phyloP scores from a whole-genome alignment of 192 early-diverging fungal genomes.

The Coemansia sp. region DNA sequence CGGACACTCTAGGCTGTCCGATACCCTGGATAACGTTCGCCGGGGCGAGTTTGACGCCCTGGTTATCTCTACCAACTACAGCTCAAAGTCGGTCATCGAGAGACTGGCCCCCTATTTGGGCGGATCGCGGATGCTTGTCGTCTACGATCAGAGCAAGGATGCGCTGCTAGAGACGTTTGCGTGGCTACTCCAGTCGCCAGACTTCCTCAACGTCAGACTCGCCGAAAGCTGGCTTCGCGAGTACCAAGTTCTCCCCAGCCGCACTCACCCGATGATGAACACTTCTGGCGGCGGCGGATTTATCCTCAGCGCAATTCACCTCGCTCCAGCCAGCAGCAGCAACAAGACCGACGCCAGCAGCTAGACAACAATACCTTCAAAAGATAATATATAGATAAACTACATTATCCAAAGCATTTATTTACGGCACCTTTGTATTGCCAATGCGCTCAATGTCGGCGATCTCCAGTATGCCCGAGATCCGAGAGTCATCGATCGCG shows the following conservation, averaged over 20 bases:
- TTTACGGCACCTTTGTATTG: not conserved
- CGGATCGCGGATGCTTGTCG: constrained; percentile 84
- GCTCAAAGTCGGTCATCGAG: constrained; percentile 72
- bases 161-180: constrained; percentile 64
- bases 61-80: constrained; percentile 80
- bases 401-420: not conserved
- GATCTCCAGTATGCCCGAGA: constrained; percentile 34
- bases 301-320: constrained; percentile 66
- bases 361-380: not conserved
- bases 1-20: constrained; percentile 56
- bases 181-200: constrained; percentile 68
- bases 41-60: constrained; percentile 74
- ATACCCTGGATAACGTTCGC: constrained; percentile 57
- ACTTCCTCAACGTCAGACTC: constrained; percentile 82
- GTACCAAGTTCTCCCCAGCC: constrained; percentile 80
- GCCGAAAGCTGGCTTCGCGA: constrained; percentile 93
- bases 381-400: not conserved
- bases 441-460: constrained; percentile 48
- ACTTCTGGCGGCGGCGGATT: constrained; percentile 75
- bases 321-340: constrained; percentile 14
- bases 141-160: constrained; percentile 76
- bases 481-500: constrained; percentile 24
- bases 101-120: constrained; percentile 72
- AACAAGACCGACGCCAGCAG: not conserved
- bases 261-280: constrained; percentile 82